Conservation (phyloP, 192 early-diverging fungal genomes). For the Mortierella hygrophila region DNA sequence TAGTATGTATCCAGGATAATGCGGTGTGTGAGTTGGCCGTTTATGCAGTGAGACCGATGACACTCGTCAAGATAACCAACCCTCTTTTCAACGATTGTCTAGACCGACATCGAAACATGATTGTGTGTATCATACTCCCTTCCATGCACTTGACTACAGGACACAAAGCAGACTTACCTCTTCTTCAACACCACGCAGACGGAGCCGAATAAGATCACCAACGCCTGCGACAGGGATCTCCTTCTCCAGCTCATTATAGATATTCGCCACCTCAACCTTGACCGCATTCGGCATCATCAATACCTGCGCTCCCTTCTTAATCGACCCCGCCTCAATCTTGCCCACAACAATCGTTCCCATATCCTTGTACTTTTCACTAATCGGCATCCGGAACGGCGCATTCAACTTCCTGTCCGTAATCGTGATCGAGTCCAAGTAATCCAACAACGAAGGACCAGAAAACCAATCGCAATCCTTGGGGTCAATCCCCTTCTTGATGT, state of each 20-base stretch:
- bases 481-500: slow-evolving; percentile 87
- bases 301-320: slow-evolving; percentile 86
- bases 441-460: slow-evolving; percentile 86
- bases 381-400: slow-evolving; percentile 91
- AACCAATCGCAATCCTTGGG: slow-evolving; percentile 76
- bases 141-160: too few relatives aligned
- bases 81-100: background rate
- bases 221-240: slow-evolving; percentile 78
- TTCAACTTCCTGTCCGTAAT: slow-evolving; percentile 86
- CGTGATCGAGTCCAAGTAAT: slow-evolving; percentile 83
- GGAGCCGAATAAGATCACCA: slow-evolving; percentile 93
- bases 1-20: too few relatives aligned
- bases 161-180: slow-evolving; percentile 63
- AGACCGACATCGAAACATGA: too few relatives aligned
- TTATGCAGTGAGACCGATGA: too few relatives aligned
- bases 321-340: slow-evolving; percentile 92
- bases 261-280: slow-evolving; percentile 75
- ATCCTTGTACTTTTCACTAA: slow-evolving; percentile 95
- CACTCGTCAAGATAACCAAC: background rate
- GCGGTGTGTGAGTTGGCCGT: too few relatives aligned
- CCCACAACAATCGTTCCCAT: slow-evolving; percentile 95
- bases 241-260: slow-evolving; percentile 83
- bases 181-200: slow-evolving; percentile 91
- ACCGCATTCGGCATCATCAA: slow-evolving; percentile 94
- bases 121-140: too few relatives aligned